Evolutionary conservation across 1,284 basidiomycete genomes (phyloP).

Genomic region (Apiotrichum laibachii): DNA sequence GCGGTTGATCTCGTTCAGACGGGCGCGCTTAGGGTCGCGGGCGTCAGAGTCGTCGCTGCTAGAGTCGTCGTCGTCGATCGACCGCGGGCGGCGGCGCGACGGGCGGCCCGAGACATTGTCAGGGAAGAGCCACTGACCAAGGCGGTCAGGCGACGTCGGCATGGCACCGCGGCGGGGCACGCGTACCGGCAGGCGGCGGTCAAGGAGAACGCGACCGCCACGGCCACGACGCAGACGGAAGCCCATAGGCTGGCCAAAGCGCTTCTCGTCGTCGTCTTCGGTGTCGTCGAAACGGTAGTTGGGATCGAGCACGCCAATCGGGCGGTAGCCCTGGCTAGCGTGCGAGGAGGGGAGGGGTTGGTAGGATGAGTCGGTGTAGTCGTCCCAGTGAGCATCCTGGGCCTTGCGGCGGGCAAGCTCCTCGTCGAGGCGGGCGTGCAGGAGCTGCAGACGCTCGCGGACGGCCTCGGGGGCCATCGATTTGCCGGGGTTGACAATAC

Average conservation of each 20-base stretch:
- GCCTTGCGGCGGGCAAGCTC: constrained; percentile 63
- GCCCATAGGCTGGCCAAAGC: constrained; percentile 42
- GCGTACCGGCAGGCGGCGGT: constrained; percentile 60
- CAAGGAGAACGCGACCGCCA: constrained; percentile 74
- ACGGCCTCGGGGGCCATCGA: constrained; percentile 44
- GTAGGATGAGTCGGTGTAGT: constrained; percentile 72
- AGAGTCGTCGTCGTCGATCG: constrained; percentile 36
- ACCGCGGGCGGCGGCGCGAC: constrained; percentile 28
- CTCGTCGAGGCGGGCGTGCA: constrained; percentile 67
- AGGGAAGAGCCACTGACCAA: constrained; percentile 38
- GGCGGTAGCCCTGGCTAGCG: constrained; percentile 51
- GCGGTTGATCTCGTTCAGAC: constrained; percentile 44
- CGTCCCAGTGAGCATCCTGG: constrained; percentile 76
- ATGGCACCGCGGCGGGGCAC: constrained; percentile 25
- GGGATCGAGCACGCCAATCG: constrained; percentile 46
- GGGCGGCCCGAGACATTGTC: constrained; percentile 20
- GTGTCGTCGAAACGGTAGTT: constrained; percentile 26
- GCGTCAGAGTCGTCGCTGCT: constrained; percentile 15
- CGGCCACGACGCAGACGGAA: constrained; percentile 75
- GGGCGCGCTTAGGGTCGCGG: constrained; percentile 23
- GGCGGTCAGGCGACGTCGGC: constrained; percentile 26
- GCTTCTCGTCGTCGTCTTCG: constrained; percentile 36
- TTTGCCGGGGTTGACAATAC: constrained; percentile 26
- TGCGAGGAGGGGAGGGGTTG: constrained; percentile 59
- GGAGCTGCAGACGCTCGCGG: constrained; percentile 61